phyloP scores from a whole-genome alignment of 768 basidiomycete genomes.

The Suillus plorans region DNA sequence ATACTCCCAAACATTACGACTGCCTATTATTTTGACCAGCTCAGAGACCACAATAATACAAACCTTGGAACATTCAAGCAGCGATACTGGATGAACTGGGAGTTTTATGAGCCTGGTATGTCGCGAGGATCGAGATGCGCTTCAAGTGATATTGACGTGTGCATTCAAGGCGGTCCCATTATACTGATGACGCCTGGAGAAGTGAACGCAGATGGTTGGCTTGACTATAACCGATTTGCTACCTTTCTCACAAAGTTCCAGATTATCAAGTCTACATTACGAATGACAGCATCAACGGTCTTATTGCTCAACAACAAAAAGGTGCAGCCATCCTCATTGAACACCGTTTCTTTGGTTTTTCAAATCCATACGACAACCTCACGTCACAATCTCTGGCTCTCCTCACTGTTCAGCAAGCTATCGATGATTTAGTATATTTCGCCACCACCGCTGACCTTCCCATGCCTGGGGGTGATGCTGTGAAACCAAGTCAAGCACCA shows the following conservation, averaged over 20 bases:
- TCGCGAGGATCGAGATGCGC: neutral
- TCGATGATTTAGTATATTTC: constrained; percentile 75
- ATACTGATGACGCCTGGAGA: neutral
- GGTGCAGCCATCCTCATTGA: constrained; percentile 65
- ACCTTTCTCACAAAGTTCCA: constrained; percentile 3
- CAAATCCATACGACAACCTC: constrained; percentile 65
- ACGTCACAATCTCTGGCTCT: constrained; percentile 53
- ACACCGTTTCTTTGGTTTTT: constrained; percentile 73
- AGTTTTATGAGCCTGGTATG: neutral
- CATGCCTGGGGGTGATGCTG: constrained; percentile 60
- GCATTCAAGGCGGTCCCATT: neutral
- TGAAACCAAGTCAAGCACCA: constrained; percentile 51
- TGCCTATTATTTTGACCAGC: neutral
- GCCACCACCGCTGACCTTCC: constrained; percentile 63
- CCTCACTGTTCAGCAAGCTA: constrained; percentile 73
- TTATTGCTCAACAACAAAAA: constrained; percentile 29
- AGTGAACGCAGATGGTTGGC: neutral
- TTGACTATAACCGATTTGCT: neutral
- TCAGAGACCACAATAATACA: neutral
- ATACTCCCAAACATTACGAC: neutral
- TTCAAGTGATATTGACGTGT: neutral
- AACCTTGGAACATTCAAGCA: neutral
- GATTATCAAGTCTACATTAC: constrained; percentile 52
- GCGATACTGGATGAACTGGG: constrained; percentile 1
- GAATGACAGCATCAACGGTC: constrained; percentile 61